Base-by-base conservation (phyloP, 129 eudicot genomes). In the Escallonia rubra region DNA sequence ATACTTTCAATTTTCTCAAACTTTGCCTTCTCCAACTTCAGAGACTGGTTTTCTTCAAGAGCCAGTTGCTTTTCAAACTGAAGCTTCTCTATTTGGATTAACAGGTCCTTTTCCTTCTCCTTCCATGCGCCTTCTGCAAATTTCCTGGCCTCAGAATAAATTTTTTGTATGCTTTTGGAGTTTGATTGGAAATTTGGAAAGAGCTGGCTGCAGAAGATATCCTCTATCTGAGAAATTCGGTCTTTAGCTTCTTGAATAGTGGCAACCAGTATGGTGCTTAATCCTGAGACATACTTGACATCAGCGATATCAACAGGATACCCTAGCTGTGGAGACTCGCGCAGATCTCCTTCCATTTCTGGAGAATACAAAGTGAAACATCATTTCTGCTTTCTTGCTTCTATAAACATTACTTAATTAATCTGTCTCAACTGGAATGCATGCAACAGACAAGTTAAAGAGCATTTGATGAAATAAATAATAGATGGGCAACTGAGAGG, bases 231-330 rank as follows among this genome's bases (percentile, higher is more conserved):
- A 41, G 96, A 86, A 67, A 89, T 89, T 65, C 87, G 73, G 66
- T 89, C 95, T 82, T 92, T 89, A 46, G 91, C 87, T 72, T 89
- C 98, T 77, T 86, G 91, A 45, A 92, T 84, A 34, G 95, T 84
- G 66, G 98, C 98, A 68, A 88, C 96, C 63, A 88, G 66, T 73
- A 86, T 46, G 61, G 95, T 83, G 72, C 98, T 92, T 64, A 86
- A 82, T 61, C 89, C 83, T 50, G 95, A 79, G 55, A 82, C 85
- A 76, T 79, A 80, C 78, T 89, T 91, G 43, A 78, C 79, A 64
- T 85, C 95, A 60, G 77, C 62, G 45, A 75, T 75, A 44, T 86
- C 90, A 74, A 76, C 70, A 66, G 79, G 77, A 55, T 57, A 64
- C 43, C 63, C 56, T 34, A 38, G 53, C 59, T 72, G 71, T n/a